Evolutionary conservation across 805 yeast species (phyloP).

Genomic region (Henningerozyma blattae): DNA sequence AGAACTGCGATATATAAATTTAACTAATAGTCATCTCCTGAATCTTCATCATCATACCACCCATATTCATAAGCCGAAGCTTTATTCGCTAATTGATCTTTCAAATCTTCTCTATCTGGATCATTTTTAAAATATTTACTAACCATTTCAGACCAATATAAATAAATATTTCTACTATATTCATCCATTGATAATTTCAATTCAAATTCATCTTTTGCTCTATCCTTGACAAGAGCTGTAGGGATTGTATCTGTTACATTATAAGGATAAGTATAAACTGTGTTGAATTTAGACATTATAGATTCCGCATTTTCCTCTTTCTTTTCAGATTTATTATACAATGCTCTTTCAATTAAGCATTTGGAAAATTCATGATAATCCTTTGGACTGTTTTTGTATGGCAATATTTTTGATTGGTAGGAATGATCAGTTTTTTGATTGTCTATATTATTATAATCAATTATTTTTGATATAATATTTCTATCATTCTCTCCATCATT

Average conservation of each 20-base stretch:
- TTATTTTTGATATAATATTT: constrained; percentile 15
- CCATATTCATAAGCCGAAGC: constrained; percentile 40
- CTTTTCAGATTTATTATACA: neutral
- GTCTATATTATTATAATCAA: constrained; percentile 1
- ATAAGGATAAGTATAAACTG: constrained; percentile 11
- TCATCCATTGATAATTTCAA: constrained; percentile 16
- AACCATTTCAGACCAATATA: constrained; percentile 22
- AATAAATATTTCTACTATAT: constrained; percentile 18
- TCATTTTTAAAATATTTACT: constrained; percentile 27
- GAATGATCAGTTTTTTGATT: constrained; percentile 9
- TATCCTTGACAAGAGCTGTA: constrained; percentile 5
- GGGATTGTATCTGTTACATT: constrained; percentile 21
- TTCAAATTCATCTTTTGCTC: constrained; percentile 6
- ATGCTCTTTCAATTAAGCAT: constrained; percentile 12
- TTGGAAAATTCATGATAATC: constrained; percentile 12
- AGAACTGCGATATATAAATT: no score
- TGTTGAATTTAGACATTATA: neutral
- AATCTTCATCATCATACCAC: constrained; percentile 35
- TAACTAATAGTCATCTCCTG: constrained; percentile 28
- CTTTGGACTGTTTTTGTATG: constrained; percentile 2
- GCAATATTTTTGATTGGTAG: constrained; percentile 9
- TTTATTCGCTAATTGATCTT: constrained; percentile 34
- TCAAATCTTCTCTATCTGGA: constrained; percentile 38
- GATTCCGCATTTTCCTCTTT: neutral
- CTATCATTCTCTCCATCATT: constrained; percentile 13